Evolutionary conservation across 352 stramenopile species (phyloP), one percentile per base, ranked within the genome.

Genomic region (Phytopythium cucurbitacearum): DNA sequence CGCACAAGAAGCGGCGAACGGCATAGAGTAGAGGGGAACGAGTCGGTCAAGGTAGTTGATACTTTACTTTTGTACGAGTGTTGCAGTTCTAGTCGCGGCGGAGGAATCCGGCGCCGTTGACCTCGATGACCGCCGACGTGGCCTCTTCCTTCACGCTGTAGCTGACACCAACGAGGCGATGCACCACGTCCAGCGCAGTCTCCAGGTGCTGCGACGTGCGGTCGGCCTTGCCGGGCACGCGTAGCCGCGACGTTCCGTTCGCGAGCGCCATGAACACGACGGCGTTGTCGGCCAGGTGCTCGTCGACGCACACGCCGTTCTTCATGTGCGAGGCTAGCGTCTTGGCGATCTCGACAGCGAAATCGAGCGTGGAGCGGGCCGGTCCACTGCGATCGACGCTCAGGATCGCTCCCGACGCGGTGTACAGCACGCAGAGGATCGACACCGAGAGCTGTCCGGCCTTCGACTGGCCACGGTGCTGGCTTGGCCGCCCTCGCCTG

Each of bases 201-300:
- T 87, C 74, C 5, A 87, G 56, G 32, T 87, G 76, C 38, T 79
- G 52, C 9, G 76, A 87, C 7, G 67, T 64, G 15, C 72, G 70
- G 8, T 71, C 59, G 0, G 60, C 57, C 37, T 76, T 77, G 7
- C 58, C 53, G 0, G 76, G 74, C 13, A 91, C 70, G 8, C 77
- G 75, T 37, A 91, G 44, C 0, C 65, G 56, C 34, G 80, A 91
- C 0, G 64, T 70, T 1, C 78, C 80, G 9, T 40, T 38, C 1
- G 80, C 76, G 15, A 91, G 64, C 9, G 74, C 72, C 78, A 91
- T 88, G 50, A 76, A 88, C 35, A 89, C 73, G 16, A 89, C 63
- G 1, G 60, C 56, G 41, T 91, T 89, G 62, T 91, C 80, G 0
- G 80, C 78, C 1, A 91, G 48, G 53, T 91, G 78, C 52, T 89